Conservation (phyloP, 2,329 filamentous ascomycete genomes). For the Shiraia sp. region DNA sequence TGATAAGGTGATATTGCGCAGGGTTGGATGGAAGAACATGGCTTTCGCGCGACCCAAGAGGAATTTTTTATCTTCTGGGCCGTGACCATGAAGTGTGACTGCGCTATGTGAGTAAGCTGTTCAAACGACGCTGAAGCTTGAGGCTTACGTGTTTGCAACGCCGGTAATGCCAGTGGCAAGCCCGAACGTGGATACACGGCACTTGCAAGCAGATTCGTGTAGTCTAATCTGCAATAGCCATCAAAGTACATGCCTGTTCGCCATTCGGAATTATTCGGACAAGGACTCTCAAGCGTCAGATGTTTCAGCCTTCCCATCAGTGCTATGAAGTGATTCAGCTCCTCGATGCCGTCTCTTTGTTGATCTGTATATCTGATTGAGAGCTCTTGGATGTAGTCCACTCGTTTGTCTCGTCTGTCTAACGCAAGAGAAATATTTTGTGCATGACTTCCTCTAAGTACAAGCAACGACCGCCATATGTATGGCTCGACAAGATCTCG, state of each 20-base stretch:
- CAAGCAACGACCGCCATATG: constrained; percentile 35
- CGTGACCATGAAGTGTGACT: constrained; percentile 42
- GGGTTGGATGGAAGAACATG: constrained; percentile 39
- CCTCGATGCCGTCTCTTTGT: constrained; percentile 31
- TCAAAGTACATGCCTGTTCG: constrained; percentile 23
- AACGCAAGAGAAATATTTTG: constrained; percentile 25
- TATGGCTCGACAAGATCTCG: constrained; percentile 39
- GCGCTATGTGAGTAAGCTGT: constrained; percentile 8
- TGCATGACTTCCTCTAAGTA: constrained; percentile 33
- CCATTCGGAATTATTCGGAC: constrained; percentile 43
- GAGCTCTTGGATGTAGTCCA: constrained; percentile 32
- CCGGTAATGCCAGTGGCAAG: constrained; percentile 19
- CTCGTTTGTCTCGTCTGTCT: constrained; percentile 24
- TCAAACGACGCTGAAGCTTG: background rate
- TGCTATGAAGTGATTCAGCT: constrained; percentile 30
- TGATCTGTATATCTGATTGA: constrained; percentile 32
- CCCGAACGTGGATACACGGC: constrained; percentile 24
- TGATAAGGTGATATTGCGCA: constrained; percentile 37
- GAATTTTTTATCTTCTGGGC: constrained; percentile 31
- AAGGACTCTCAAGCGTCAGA: constrained; percentile 39
- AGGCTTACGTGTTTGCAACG: constrained; percentile 37
- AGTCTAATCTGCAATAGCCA: constrained; percentile 36
- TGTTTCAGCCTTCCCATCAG: constrained; percentile 34
- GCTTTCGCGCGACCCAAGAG: constrained; percentile 26
- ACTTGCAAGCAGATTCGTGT: constrained; percentile 32